Percentiles rank a stretch among this genome's conserved stretches.
These are phyloP conservation scores for Phymatotrichopsis omnivora DNA, from an alignment of 2,329 filamentous ascomycete species.

Conservation along the genomic window DNA sequence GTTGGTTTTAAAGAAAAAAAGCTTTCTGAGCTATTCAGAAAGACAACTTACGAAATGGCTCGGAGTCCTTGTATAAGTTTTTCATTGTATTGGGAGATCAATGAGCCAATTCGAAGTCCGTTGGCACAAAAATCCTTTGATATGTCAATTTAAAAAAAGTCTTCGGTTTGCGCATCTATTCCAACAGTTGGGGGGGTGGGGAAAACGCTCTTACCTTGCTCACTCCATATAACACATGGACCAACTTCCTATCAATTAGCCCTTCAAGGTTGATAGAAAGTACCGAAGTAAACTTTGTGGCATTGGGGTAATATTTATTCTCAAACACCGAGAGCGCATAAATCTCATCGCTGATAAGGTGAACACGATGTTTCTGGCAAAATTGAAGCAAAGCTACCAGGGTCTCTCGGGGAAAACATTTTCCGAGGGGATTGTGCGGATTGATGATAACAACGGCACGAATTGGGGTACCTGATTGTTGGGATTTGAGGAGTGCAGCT, in stretches of 20 bases:
- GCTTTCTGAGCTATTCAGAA: no score
- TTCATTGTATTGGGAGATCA: slow-evolving; percentile 42
- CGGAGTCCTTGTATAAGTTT: slow-evolving; percentile 37
- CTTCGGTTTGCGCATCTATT: no score
- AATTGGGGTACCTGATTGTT: slow-evolving; percentile 32
- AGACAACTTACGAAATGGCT: slow-evolving; percentile 37
- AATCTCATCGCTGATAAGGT: slow-evolving; percentile 50
- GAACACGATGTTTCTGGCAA: slow-evolving; percentile 43
- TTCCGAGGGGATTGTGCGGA: slow-evolving; percentile 34
- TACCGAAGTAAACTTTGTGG: slow-evolving; percentile 39
- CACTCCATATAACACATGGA: slow-evolving; percentile 41
- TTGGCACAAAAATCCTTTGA: slow-evolving; percentile 49
- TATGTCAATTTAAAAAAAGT: slow-evolving; percentile 35
- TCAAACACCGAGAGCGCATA: slow-evolving; percentile 47
- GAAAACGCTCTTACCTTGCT: neutral
- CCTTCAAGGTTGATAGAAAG: slow-evolving; percentile 39
- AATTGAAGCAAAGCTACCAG: slow-evolving; percentile 37
- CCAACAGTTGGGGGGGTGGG: slow-evolving; percentile 18
- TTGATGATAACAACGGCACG: slow-evolving; percentile 43
- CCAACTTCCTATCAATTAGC: slow-evolving; percentile 41
- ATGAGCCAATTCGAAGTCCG: slow-evolving; percentile 44
- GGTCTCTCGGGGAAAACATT: slow-evolving; percentile 32
- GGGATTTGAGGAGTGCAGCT: no score
- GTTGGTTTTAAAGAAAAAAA: no score
- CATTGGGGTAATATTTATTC: slow-evolving; percentile 34